phyloP scores from a whole-genome alignment of 2,329 filamentous ascomycete genomes.

The Diplodia scrobiculata region DNA sequence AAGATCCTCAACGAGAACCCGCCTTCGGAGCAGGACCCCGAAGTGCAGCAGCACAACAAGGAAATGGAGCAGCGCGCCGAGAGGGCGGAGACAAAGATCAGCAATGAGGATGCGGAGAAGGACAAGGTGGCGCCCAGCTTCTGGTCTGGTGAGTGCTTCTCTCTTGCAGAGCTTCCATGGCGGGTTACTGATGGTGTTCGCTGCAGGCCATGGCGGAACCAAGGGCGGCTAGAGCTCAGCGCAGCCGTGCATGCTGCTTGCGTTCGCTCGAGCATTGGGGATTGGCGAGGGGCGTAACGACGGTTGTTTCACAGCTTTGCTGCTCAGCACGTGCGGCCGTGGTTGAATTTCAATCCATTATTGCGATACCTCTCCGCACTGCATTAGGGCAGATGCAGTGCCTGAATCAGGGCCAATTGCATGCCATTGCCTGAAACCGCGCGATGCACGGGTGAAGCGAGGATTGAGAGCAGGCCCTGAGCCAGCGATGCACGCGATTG shows the following conservation, averaged over 20 bases:
- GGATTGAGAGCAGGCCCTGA: neutral
- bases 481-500: constrained; percentile 3
- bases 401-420: constrained; percentile 19
- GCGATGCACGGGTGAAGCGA: neutral
- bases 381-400: neutral
- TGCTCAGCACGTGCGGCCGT: neutral
- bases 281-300: neutral
- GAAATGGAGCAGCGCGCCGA: constrained; percentile 50
- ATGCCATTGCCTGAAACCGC: neutral
- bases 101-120: constrained; percentile 44
- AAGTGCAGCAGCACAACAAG: constrained; percentile 49
- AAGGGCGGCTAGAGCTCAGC: constrained; percentile 32
- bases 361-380: constrained; percentile 10
- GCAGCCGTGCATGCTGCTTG: neutral
- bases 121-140: constrained; percentile 47
- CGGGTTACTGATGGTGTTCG: constrained; percentile 16
- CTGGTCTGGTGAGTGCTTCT: constrained; percentile 43
- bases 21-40: constrained; percentile 35
- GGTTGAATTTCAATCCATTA: constrained; percentile 1
- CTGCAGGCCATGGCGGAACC: constrained; percentile 37
- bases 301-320: neutral
- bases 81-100: constrained; percentile 45
- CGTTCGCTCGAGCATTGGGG: neutral
- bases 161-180: too few relatives aligned
- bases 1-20: constrained; percentile 47